Base-by-base conservation (phyloP, 805 yeast genomes). In the Cyberlindnera mississippiensis region DNA sequence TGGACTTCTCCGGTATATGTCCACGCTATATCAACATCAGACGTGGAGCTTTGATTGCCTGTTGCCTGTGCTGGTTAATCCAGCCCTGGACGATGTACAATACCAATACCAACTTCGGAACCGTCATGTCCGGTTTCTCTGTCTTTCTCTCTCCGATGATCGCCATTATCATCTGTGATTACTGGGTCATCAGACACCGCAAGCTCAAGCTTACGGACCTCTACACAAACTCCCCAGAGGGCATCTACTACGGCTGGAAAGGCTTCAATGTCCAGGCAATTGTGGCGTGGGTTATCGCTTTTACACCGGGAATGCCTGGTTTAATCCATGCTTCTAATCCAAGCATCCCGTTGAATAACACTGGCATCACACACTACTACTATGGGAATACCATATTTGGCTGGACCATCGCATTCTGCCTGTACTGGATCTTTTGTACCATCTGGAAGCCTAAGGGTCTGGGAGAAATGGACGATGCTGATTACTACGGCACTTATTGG, bases 221-320 rank as follows among this genome's bases (percentile, higher is more conserved):
- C 11, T 38, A 41, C 33, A 57, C 64, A 26, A 68, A 57, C 52
- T 56, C 59, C 9, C 33, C 51, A 17, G 50, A 53, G 20, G 55
- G 61, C 4, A 52, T 56, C 4, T 72, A 64, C 47, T 68, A 61
- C 51, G 64, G 62, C 47, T 55, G 52, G 13, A 44, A 52, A 28
- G 80, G 80, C 7, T 36, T 68, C 49, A 72, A 75, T 52, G 66
- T 65, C 60, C 61, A 72, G 44, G 67, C 73, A 5, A 42, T 66
- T 16, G 34, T 61, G 6, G 62, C 71, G 9, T 73, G 69, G 62
- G 39, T 66, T 4, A 47, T 58, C 5, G 70, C 72, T 26, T 61
- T 67, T 54, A 65, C 69, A 10, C 78, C 77, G 14, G 75, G 75
- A 16, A 42, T 75, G 19, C 80, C 80, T 3, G 80, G 80, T 28